phyloP scores from a whole-genome alignment of 345 rosid species.

The Brassica carinata region DNA sequence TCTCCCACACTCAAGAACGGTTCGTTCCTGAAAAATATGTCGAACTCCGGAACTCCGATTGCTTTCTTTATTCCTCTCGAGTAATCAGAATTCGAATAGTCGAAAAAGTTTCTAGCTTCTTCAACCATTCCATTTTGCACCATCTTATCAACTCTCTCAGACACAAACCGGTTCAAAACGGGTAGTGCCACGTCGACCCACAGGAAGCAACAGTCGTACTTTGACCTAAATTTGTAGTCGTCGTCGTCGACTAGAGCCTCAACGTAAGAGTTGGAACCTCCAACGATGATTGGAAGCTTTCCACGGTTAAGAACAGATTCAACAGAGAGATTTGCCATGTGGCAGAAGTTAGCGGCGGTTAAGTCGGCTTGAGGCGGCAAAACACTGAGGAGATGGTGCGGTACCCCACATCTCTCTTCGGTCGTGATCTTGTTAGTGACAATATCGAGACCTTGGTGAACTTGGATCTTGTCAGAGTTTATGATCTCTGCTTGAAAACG shows the following conservation, averaged over 20 bases:
- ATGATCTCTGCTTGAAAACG: constrained; percentile 66
- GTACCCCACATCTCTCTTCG: constrained; percentile 60
- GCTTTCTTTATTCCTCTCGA: constrained; percentile 59
- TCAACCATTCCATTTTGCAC: constrained; percentile 62
- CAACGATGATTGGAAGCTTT: constrained; percentile 66
- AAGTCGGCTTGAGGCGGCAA: constrained; percentile 55
- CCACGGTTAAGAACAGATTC: constrained; percentile 48
- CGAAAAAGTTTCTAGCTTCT: constrained; percentile 58
- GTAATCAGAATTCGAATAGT: constrained; percentile 49
- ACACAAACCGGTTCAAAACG: constrained; percentile 49
- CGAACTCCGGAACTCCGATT: constrained; percentile 75
- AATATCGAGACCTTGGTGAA: constrained; percentile 61
- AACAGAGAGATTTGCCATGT: constrained; percentile 48
- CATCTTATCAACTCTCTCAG: constrained; percentile 68
- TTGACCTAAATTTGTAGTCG: constrained; percentile 47
- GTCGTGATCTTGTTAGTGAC: constrained; percentile 67
- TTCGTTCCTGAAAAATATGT: constrained; percentile 51
- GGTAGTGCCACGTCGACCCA: constrained; percentile 67
- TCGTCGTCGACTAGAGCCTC: constrained; percentile 57
- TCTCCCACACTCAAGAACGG: constrained; percentile 31
- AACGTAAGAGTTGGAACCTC: constrained; percentile 79
- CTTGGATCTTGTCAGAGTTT: constrained; percentile 82
- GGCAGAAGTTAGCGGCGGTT: constrained; percentile 51
- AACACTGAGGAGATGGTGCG: constrained; percentile 67
- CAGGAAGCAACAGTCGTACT: constrained; percentile 64